Percentiles rank a stretch among this genome's conserved stretches.
These are phyloP conservation scores for Aspergillus terreus DNA, from an alignment of 2,329 filamentous ascomycete genomes.

Conservation along the genomic window DNA sequence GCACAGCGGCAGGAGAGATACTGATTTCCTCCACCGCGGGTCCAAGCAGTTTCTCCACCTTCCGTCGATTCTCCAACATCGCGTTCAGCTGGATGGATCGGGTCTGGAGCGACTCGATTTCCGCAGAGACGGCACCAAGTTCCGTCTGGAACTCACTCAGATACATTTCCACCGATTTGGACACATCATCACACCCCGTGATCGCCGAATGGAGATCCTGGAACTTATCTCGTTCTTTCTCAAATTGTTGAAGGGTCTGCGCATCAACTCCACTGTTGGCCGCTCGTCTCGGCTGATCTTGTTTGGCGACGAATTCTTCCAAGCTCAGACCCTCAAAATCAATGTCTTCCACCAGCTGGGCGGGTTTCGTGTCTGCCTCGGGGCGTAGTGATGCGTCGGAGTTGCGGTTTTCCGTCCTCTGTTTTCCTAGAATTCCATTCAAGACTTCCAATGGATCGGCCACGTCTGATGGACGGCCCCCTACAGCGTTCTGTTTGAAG, in stretches of 20 bases:
- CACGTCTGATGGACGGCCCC: slow-evolving; percentile 51
- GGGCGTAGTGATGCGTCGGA: slow-evolving; percentile 3
- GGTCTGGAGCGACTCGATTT: slow-evolving; percentile 89
- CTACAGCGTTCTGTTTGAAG: slow-evolving; percentile 56
- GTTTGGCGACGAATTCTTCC: slow-evolving; percentile 59
- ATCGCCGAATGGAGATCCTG: slow-evolving; percentile 90
- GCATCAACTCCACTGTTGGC: slow-evolving; percentile 39
- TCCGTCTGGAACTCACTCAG: slow-evolving; percentile 91
- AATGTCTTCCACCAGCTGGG: slow-evolving; percentile 59
- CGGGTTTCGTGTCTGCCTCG: slow-evolving; percentile 27
- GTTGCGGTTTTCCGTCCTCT: slow-evolving; percentile 16
- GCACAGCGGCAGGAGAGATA: slow-evolving; percentile 77
- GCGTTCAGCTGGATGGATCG: slow-evolving; percentile 79
- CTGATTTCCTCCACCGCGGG: slow-evolving; percentile 90
- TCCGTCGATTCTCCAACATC: slow-evolving; percentile 81
- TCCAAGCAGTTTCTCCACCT: slow-evolving; percentile 81
- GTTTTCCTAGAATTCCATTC: slow-evolving; percentile 53
- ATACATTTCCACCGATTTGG: slow-evolving; percentile 89
- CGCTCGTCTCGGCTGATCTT: slow-evolving; percentile 26
- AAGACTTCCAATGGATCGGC: slow-evolving; percentile 71
- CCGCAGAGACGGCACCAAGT: slow-evolving; percentile 83
- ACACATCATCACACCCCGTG: slow-evolving; percentile 81
- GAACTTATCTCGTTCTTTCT: slow-evolving; percentile 77
- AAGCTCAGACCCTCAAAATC: slow-evolving; percentile 78
- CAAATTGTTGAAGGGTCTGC: slow-evolving; percentile 71